A percentile compares a stretch with the other conserved stretches of the same genome.
Evolutionary conservation across 2,329 filamentous ascomycete genomes (phyloP).

Genomic region (Dothidotthia symphoricarpi): DNA sequence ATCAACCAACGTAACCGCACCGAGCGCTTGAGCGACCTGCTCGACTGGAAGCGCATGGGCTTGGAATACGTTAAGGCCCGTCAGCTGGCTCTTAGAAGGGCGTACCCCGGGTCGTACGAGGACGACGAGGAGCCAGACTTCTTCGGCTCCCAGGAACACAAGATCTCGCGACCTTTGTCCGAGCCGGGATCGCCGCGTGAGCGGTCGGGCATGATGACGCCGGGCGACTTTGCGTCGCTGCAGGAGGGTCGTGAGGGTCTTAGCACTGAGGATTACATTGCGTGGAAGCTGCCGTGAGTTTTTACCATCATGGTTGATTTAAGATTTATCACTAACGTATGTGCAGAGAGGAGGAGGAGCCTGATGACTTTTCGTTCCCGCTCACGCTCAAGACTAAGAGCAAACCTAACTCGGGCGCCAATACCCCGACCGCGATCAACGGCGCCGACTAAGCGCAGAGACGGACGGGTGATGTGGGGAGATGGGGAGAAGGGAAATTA

Average conservation of each 20-base stretch:
- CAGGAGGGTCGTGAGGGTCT: conserved; percentile 92
- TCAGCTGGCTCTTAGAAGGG: conserved; percentile 84
- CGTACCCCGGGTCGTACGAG: conserved; percentile 83
- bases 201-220: conserved; percentile 96
- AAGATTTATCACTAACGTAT: conserved; percentile 28
- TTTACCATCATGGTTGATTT: neutral
- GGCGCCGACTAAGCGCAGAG: conserved; percentile 23
- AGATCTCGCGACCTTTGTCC: conserved; percentile 91
- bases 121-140: conserved; percentile 78
- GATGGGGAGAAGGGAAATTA: neutral
- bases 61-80: conserved; percentile 98
- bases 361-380: conserved; percentile 72
- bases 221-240: conserved; percentile 92
- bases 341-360: conserved; percentile 76
- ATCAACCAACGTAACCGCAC: conserved; percentile 99
- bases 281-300: conserved; percentile 96
- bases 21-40: conserved; percentile 86
- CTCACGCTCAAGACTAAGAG: conserved; percentile 60
- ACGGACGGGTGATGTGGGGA: conserved; percentile 7
- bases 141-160: conserved; percentile 88
- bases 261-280: conserved; percentile 94
- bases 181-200: conserved; percentile 91
- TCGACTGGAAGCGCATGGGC: conserved; percentile 99
- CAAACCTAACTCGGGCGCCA: conserved; percentile 31
- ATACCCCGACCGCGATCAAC: conserved; percentile 34